Percentiles rank a stretch among this genome's conserved stretches.
These are phyloP conservation scores for Ophiostoma australiae DNA, from an alignment of 2,329 filamentous ascomycete genomes.

Conservation along the genomic window DNA sequence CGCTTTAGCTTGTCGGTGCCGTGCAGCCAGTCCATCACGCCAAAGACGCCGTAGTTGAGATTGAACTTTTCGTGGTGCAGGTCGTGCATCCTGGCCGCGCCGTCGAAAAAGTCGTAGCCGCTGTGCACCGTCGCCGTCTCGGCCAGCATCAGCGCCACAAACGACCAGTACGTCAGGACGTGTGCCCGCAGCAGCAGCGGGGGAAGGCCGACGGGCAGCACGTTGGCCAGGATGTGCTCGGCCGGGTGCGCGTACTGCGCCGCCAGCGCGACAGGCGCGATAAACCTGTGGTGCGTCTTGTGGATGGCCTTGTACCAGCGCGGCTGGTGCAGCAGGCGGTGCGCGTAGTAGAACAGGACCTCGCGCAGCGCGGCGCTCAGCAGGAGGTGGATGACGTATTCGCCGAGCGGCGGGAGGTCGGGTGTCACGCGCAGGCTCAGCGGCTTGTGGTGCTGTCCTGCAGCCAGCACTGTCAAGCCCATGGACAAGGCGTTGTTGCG, in stretches of 20 bases:
- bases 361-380: constrained; percentile 44
- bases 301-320: constrained; percentile 48
- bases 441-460: not conserved
- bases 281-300: constrained; percentile 54
- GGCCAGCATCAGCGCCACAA: constrained; percentile 43
- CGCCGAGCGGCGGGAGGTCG: not conserved
- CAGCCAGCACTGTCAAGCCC: not conserved
- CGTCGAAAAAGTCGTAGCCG: constrained; percentile 51
- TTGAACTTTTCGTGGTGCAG: constrained; percentile 54
- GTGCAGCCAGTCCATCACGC: constrained; percentile 50
- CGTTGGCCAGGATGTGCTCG: constrained; percentile 46
- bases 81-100: constrained; percentile 49
- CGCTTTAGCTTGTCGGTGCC: constrained; percentile 37
- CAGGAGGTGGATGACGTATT: not conserved
- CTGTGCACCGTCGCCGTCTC: constrained; percentile 53
- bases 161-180: constrained; percentile 49
- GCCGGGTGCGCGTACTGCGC: constrained; percentile 54
- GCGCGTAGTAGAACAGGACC: constrained; percentile 51
- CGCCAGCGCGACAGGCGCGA: constrained; percentile 50
- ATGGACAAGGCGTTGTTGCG: not conserved
- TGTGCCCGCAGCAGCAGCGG: constrained; percentile 41
- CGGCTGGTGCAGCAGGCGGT: constrained; percentile 45
- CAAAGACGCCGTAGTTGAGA: constrained; percentile 50
- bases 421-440: not conserved
- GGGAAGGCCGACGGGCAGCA: not conserved